These are phyloP conservation scores for Fusarium avenaceum DNA, from an alignment of 2,329 filamentous ascomycete genomes.

Conservation along the genomic window DNA sequence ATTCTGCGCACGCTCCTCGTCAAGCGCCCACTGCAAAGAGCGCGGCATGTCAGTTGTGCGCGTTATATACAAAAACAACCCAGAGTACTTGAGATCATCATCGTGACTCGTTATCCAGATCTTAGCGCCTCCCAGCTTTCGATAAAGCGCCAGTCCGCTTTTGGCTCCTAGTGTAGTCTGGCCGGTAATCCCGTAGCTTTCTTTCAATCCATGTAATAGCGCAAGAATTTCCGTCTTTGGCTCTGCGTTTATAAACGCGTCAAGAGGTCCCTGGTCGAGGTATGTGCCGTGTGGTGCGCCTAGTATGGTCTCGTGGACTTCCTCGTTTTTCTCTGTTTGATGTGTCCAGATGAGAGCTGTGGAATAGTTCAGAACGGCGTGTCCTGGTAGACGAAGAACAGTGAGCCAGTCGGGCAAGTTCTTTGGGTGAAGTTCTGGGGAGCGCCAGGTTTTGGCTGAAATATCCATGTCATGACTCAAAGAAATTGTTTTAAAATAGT, in stretches of 20 bases:
- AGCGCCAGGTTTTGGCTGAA: slow-evolving; percentile 24
- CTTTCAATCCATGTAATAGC: not conserved
- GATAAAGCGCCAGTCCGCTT: not conserved
- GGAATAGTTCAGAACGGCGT: not conserved
- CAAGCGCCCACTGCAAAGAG: slow-evolving; percentile 3
- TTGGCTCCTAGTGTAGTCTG: not conserved
- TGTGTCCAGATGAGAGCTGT: slow-evolving; percentile 6
- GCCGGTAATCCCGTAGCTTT: not conserved
- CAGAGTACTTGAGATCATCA: not conserved
- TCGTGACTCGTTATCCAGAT: not conserved
- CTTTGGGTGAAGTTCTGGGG: slow-evolving; percentile 17
- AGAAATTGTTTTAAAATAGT: slow-evolving; percentile 34
- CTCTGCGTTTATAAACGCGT: not conserved
- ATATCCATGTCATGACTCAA: slow-evolving; percentile 23
- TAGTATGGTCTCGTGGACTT: not conserved
- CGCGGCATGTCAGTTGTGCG: not conserved
- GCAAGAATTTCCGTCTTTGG: not conserved
- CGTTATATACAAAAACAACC: not conserved
- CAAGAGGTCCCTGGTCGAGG: not conserved
- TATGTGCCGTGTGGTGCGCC: not conserved
- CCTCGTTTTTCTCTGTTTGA: not conserved
- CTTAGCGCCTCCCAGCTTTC: not conserved
- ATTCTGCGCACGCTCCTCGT: not conserved
- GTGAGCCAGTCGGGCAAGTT: slow-evolving; percentile 1
- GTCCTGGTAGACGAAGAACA: not conserved